These are phyloP conservation scores for Sporothrix mexicana DNA, from an alignment of 2,329 filamentous ascomycete genomes.

Conservation along the genomic window DNA sequence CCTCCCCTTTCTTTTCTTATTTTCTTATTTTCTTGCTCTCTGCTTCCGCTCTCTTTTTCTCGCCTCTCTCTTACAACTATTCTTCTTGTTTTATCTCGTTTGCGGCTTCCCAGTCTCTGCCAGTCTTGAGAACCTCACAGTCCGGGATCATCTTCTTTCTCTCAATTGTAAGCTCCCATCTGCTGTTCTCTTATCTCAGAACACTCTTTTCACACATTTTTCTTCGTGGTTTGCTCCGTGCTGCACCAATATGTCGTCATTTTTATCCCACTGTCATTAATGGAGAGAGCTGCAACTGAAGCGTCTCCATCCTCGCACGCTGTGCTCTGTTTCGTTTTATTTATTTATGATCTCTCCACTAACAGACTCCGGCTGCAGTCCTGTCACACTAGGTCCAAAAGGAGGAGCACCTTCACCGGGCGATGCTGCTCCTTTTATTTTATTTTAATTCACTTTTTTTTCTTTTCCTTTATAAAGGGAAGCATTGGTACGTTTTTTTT, in stretches of 20 bases:
- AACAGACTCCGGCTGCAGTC: constrained; percentile 10
- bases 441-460: background rate
- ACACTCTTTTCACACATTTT: background rate
- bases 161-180: too few species aligned
- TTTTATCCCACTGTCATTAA: background rate
- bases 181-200: background rate
- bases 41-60: background rate
- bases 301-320: background rate
- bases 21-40: background rate
- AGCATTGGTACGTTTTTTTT: background rate
- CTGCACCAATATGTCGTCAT: constrained; percentile 18
- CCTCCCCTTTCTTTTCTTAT: background rate
- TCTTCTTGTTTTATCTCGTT: background rate
- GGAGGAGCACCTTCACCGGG: background rate
- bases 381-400: constrained; percentile 11
- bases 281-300: background rate
- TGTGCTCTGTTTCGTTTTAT: background rate
- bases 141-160: too few species aligned
- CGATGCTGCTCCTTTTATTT: background rate
- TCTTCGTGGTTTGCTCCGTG: too few species aligned
- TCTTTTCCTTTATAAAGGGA: constrained; percentile 2
- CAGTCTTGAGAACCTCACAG: background rate
- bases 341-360: background rate
- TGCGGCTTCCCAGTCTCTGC: background rate
- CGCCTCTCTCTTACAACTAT: background rate